Evolutionary conservation across 257 asterid species (phyloP), one percentile per base, ranked within the genome.

Genomic region (Solanum etuberosum): DNA sequence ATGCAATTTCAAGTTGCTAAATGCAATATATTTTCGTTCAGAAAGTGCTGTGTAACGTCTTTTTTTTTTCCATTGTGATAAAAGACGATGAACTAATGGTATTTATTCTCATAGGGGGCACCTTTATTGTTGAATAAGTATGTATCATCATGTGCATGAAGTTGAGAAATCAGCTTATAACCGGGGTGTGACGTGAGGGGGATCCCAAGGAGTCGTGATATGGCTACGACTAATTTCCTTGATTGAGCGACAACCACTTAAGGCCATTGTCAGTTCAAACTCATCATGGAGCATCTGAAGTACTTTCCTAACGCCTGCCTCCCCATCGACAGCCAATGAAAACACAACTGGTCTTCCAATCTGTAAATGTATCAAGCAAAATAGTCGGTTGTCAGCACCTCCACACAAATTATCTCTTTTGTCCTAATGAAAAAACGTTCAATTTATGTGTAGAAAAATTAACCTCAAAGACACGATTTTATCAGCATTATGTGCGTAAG

Each of bases 231-330:
- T 93, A 31, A 95, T 95, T 70, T 95, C 98, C 81, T 92, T 87
- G 81, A 94, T 86, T 29, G 95, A 91, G 6, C 95, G 93, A 86
- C 98, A 95, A 5, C 98, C 98, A 89, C 95, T 92, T 91, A 95
- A 85, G 3, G 98, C 98, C 98, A 94, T 95, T 4, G 98, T 93
- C 85, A 95, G 91, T 93, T 95, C 98, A 43, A 95, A 89, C 92
- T 95, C 98, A 34, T 95, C 94, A 11, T 84, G 96, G 59, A 95
- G 92, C 98, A 95, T 94, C 85, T 91, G 87, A n/a, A 94, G 93
- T 29, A 91, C 98, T 85, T 95, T 95, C 83, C 90, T 90, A 59
- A 95, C 96, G 6, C 98, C 98, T 3, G 91, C 91, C 91, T 95
- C 98, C 5, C 98, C 98, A 21, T 90, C 94, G 35, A 90, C 94